Percentiles rank a stretch among this genome's conserved stretches.
phyloP scores from a whole-genome alignment of 1,284 basidiomycete species.

The Rhodotorula sp. region DNA sequence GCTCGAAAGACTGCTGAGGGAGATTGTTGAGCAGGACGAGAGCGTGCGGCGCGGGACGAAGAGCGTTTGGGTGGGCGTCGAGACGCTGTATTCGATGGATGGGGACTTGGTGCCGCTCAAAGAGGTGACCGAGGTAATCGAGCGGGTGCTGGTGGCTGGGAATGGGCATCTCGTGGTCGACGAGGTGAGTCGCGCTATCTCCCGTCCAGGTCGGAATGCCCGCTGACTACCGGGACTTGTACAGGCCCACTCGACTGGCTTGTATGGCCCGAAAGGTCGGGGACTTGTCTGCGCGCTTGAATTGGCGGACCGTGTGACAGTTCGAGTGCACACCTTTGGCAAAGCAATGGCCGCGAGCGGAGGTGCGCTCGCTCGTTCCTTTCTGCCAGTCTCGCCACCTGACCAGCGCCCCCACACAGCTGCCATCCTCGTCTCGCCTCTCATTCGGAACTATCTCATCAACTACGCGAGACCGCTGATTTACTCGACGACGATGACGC shows the following conservation, averaged over 20 bases:
- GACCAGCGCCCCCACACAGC: slow-evolving; percentile 55
- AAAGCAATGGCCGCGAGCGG: slow-evolving; percentile 72
- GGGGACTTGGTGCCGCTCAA: slow-evolving; percentile 78
- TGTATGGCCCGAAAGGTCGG: slow-evolving; percentile 62
- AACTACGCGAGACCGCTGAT: slow-evolving; percentile 92
- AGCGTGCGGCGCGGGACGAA: slow-evolving; percentile 22
- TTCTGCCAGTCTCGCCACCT: neutral
- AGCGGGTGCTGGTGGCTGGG: slow-evolving; percentile 60
- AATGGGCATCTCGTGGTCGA: slow-evolving; percentile 76
- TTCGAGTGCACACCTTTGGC: slow-evolving; percentile 62
- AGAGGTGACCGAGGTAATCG: slow-evolving; percentile 63
- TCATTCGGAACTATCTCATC: slow-evolving; percentile 77
- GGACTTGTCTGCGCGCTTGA: slow-evolving; percentile 56
- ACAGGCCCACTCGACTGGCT: slow-evolving; percentile 76
- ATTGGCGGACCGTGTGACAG: slow-evolving; percentile 60
- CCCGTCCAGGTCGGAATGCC: neutral
- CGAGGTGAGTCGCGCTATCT: slow-evolving; percentile 55
- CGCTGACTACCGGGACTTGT: too few species aligned
- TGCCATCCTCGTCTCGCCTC: slow-evolving; percentile 68
- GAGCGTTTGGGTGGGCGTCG: slow-evolving; percentile 63
- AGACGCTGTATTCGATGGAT: slow-evolving; percentile 93
- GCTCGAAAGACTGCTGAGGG: slow-evolving; percentile 29
- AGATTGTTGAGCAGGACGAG: slow-evolving; percentile 11
- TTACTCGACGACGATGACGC: slow-evolving; percentile 78
- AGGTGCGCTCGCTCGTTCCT: slow-evolving; percentile 57